Percentiles rank a stretch among this genome's conserved stretches.
phyloP scores from a whole-genome alignment of 352 stramenopile genomes.

The Pythium biforme region DNA sequence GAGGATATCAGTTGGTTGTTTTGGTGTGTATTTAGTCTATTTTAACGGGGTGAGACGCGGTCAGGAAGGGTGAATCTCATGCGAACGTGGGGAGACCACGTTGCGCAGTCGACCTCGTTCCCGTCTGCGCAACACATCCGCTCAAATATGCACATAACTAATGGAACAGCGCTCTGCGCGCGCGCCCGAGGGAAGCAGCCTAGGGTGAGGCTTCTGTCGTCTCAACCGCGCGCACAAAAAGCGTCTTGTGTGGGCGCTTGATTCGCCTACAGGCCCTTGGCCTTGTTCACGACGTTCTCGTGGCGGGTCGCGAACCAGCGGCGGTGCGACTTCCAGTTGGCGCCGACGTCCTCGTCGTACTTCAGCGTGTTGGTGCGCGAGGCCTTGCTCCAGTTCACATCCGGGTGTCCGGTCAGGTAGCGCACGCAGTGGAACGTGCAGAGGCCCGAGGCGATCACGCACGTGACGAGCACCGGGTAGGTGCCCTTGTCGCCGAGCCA shows the following conservation, averaged over 20 bases:
- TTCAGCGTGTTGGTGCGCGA: conserved; percentile 70
- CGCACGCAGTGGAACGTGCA: conserved; percentile 76
- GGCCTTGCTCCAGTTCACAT: conserved; percentile 80
- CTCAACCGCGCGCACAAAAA: not conserved
- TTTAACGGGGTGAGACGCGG: conserved; percentile 5
- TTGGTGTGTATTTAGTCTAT: conserved; percentile 22
- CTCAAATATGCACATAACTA: conserved; percentile 15
- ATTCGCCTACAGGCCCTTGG: conserved; percentile 51
- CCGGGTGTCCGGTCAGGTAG: conserved; percentile 65
- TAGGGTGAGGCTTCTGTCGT: not conserved
- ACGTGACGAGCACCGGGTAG: conserved; percentile 74
- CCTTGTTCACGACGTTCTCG: conserved; percentile 81
- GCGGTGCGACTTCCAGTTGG: conserved; percentile 76
- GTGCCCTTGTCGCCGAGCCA: conserved; percentile 79
- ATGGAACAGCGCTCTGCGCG: conserved; percentile 16
- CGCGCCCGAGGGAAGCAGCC: not conserved
- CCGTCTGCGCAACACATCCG: not conserved
- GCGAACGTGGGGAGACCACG: not conserved
- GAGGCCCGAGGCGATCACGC: conserved; percentile 54
- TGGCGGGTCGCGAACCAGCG: conserved; percentile 61
- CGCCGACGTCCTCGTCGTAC: conserved; percentile 60
- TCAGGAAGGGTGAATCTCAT: not conserved
- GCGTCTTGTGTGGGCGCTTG: not conserved
- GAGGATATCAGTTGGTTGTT: not conserved
- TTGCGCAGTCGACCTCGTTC: not conserved